Percentiles rank a stretch among this genome's conserved stretches.
Evolutionary conservation across 371 early-diverging fungal species (phyloP).

Genomic region (Chytridium lagenaria): DNA sequence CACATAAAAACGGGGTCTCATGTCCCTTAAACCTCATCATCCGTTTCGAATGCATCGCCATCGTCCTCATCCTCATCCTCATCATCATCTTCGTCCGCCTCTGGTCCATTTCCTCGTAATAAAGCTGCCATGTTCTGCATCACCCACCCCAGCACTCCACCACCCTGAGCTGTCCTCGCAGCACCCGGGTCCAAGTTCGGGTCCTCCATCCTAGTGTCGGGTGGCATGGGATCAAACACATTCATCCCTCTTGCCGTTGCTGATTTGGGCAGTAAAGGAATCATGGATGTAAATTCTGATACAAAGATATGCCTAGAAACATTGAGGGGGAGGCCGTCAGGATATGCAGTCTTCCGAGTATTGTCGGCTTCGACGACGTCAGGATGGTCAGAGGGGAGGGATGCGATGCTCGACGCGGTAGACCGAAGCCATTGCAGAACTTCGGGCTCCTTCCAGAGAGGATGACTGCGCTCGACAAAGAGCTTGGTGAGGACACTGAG

Average conservation of each 20-base stretch:
- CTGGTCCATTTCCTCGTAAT: not conserved
- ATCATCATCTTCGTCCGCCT: not conserved
- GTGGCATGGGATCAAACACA: constrained; percentile 39
- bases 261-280: constrained; percentile 21
- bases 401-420: constrained; percentile 6
- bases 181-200: not conserved
- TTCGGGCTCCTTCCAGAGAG: constrained; percentile 80
- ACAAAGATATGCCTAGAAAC: constrained; percentile 77
- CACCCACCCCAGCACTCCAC: not conserved
- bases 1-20: too few relatives aligned
- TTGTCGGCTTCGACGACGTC: constrained; percentile 2
- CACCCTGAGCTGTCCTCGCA: not conserved
- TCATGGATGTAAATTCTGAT: constrained; percentile 39
- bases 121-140: not conserved
- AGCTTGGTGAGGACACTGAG: constrained; percentile 59
- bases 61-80: constrained; percentile 9
- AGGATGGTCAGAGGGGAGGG: not conserved
- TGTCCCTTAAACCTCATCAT: not conserved
- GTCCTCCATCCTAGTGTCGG: not conserved
- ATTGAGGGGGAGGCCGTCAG: constrained; percentile 59
- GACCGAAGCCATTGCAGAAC: constrained; percentile 48
- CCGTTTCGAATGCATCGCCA: not conserved
- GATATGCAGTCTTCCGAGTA: constrained; percentile 15
- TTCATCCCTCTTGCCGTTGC: constrained; percentile 20
- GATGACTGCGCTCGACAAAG: constrained; percentile 65